These are phyloP conservation scores for Solanum sejunctum DNA, from an alignment of 257 asterid genomes.

Conservation along the genomic window DNA sequence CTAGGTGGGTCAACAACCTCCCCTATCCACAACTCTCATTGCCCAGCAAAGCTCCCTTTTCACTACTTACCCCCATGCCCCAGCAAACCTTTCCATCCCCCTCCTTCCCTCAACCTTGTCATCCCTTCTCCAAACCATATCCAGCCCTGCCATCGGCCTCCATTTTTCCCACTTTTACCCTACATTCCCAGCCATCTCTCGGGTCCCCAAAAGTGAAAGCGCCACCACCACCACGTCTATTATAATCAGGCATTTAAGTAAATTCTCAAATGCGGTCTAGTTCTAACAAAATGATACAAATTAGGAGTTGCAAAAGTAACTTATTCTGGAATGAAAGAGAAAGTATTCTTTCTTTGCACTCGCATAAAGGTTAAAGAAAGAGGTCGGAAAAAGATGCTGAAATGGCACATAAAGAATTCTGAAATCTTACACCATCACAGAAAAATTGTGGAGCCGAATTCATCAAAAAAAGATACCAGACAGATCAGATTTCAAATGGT, in stretches of 20 bases:
- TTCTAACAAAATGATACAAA: neutral
- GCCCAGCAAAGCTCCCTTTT: neutral
- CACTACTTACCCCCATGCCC: neutral
- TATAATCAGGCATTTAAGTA: neutral
- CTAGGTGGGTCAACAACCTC: neutral
- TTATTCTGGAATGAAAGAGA: neutral
- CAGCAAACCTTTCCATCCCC: neutral
- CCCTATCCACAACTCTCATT: neutral
- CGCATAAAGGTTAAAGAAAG: neutral
- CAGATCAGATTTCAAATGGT: neutral
- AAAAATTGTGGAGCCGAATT: neutral
- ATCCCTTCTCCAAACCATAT: neutral
- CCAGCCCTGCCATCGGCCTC: neutral
- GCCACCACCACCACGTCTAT: neutral
- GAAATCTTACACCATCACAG: neutral
- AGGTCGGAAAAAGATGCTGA: neutral
- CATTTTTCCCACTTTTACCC: neutral
- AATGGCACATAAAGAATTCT: neutral
- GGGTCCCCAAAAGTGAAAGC: neutral
- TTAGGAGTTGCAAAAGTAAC: neutral
- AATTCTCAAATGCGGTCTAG: neutral
- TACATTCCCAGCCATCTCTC: neutral
- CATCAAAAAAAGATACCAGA: neutral
- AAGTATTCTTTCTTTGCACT: neutral
- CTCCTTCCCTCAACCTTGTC: neutral